A percentile compares a stretch with the other conserved stretches of the same genome.
These are phyloP conservation scores for Lecanosticta acicola DNA, from an alignment of 2,329 filamentous ascomycete species.

Conservation along the genomic window DNA sequence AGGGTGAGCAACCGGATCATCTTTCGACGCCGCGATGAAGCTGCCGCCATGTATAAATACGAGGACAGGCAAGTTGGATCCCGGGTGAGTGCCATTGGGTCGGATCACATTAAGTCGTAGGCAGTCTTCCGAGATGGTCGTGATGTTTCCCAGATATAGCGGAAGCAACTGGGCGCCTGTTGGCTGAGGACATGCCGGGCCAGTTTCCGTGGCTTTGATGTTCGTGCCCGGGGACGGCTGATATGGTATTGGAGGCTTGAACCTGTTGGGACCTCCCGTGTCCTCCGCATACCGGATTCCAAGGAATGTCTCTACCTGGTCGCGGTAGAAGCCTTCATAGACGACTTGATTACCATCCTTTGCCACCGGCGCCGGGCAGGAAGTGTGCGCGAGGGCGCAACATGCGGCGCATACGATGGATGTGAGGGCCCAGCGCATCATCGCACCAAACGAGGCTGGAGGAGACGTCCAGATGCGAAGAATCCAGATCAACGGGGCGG, in stretches of 20 bases:
- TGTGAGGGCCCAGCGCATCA: too few relatives aligned
- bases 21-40: constrained; percentile 20
- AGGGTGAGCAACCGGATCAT: constrained; percentile 36
- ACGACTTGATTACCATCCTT: constrained; percentile 4
- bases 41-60: constrained; percentile 28
- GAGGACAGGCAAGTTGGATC: constrained; percentile 36
- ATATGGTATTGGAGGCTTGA: constrained; percentile 29
- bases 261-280: constrained; percentile 29
- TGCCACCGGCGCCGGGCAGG: not conserved
- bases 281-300: constrained; percentile 32
- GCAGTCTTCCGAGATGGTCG: constrained; percentile 26
- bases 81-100: constrained; percentile 18
- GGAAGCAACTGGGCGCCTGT: constrained; percentile 3
- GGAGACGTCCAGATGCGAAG: too few relatives aligned
- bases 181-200: constrained; percentile 31
- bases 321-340: constrained; percentile 24
- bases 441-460: too few relatives aligned
- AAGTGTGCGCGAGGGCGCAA: too few relatives aligned
- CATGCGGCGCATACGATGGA: too few relatives aligned
- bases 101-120: constrained; percentile 27
- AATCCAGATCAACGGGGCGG: too few relatives aligned
- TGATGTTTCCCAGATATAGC: constrained; percentile 12
- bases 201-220: constrained; percentile 27
- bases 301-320: constrained; percentile 31
- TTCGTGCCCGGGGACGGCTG: constrained; percentile 17